Evolutionary conservation across 768 basidiomycete species (phyloP).

Genomic region (Lyophyllum atratum): DNA sequence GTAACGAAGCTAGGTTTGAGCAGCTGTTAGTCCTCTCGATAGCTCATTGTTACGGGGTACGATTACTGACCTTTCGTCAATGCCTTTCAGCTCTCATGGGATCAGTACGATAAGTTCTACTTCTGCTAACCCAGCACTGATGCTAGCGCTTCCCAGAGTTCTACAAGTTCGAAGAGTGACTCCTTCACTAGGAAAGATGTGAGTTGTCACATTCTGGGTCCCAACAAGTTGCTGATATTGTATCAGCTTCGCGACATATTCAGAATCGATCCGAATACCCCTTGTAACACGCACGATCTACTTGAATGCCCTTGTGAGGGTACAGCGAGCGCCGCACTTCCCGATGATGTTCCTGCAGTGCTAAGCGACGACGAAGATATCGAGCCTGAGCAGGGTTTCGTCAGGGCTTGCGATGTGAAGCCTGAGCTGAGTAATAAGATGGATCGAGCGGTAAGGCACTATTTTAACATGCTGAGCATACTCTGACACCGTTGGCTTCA

Average conservation of each 20-base stretch:
- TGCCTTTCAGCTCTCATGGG: slow-evolving; percentile 64
- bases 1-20: slow-evolving; percentile 92
- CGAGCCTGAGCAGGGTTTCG: slow-evolving; percentile 50
- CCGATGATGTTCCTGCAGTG: slow-evolving; percentile 12
- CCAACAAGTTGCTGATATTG: not conserved
- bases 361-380: slow-evolving; percentile 26
- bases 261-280: slow-evolving; percentile 75
- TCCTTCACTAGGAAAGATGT: slow-evolving; percentile 90
- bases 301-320: slow-evolving; percentile 75
- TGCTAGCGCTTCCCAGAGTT: slow-evolving; percentile 26
- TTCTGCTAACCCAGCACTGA: not conserved
- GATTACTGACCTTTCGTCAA: not conserved
- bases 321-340: slow-evolving; percentile 3
- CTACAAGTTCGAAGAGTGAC: slow-evolving; percentile 64
- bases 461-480: not conserved
- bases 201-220: slow-evolving; percentile 21
- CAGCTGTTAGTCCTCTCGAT: slow-evolving; percentile 58
- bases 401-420: slow-evolving; percentile 65
- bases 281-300: slow-evolving; percentile 92
- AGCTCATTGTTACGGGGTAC: not conserved
- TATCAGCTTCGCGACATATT: slow-evolving; percentile 88
- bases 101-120: slow-evolving; percentile 41
- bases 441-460: slow-evolving; percentile 51
- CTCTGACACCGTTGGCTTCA: slow-evolving; percentile 27
- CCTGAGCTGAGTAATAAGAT: slow-evolving; percentile 41